Percentiles rank a stretch among this genome's conserved stretches.
Evolutionary conservation across 306 rosid species (phyloP).

Genomic region (Leucaena leucocephala): DNA sequence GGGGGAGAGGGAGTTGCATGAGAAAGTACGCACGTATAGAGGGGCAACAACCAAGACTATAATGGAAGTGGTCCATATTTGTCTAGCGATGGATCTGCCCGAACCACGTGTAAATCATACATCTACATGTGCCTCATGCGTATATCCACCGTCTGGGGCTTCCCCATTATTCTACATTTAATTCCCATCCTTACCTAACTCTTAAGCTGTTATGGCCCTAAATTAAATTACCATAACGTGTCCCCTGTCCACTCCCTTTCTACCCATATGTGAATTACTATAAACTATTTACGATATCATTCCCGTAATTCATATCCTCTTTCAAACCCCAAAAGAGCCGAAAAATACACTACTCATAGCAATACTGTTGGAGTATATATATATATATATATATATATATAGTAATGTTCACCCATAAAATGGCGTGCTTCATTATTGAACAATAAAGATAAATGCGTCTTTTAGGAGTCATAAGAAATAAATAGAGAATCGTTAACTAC

Average conservation of each 20-base stretch:
- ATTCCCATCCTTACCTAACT: slow-evolving; percentile 46
- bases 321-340: no score
- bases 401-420: neutral
- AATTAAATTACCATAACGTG: slow-evolving; percentile 60
- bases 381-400: no score
- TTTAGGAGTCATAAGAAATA: neutral
- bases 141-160: slow-evolving; percentile 22
- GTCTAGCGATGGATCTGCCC: slow-evolving; percentile 7
- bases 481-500: neutral
- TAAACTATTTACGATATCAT: no score
- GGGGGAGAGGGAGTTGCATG: neutral
- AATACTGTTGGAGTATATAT: no score
- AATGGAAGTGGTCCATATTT: slow-evolving; percentile 8
- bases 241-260: slow-evolving; percentile 43
- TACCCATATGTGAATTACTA: no score
- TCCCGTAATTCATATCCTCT: no score
- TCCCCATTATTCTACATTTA: slow-evolving; percentile 24
- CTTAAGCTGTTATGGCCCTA: slow-evolving; percentile 44
- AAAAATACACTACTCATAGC: no score
- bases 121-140: slow-evolving; percentile 32
- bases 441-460: no score
- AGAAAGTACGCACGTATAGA: neutral
- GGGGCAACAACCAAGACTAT: no score
- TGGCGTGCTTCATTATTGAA: neutral
- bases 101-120: slow-evolving; percentile 34